Percentiles rank a stretch among this genome's conserved stretches.
Evolutionary conservation across 306 rosid genomes (phyloP).

Genomic region (Cucumis melo): DNA sequence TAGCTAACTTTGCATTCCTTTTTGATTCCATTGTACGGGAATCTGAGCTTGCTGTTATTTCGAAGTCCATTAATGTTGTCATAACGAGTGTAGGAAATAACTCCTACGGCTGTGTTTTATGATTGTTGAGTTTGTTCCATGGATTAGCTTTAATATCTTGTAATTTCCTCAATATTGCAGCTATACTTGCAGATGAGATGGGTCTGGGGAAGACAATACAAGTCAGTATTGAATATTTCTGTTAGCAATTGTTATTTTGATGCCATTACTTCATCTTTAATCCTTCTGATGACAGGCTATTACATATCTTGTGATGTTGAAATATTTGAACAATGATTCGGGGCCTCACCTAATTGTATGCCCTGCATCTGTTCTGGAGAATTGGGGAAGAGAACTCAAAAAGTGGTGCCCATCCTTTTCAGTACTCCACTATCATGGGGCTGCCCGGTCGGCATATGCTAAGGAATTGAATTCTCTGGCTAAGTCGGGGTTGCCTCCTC

Average conservation of each 20-base stretch:
- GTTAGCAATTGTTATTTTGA: neutral
- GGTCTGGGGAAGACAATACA: constrained; percentile 96
- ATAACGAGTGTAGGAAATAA: neutral
- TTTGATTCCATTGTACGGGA: neutral
- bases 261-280: neutral
- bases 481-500: constrained; percentile 75
- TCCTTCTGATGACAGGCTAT: constrained; percentile 49
- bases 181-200: constrained; percentile 98
- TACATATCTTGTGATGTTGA: constrained; percentile 70
- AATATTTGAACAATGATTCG: constrained; percentile 65
- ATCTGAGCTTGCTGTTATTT: neutral
- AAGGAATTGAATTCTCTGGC: constrained; percentile 71
- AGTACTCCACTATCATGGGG: constrained; percentile 82
- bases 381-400: constrained; percentile 90
- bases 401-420: constrained; percentile 89
- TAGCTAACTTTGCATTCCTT: neutral
- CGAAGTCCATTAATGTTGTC: neutral
- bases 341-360: constrained; percentile 98
- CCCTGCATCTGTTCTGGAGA: constrained; percentile 98
- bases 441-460: constrained; percentile 56
- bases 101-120: neutral
- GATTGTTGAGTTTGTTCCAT: neutral
- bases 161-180: constrained; percentile 31
- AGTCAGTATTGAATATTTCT: constrained; percentile 27
- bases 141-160: neutral